Conservation (phyloP, 2,329 filamentous ascomycete genomes). For the Sclerotiophoma versabilis region DNA sequence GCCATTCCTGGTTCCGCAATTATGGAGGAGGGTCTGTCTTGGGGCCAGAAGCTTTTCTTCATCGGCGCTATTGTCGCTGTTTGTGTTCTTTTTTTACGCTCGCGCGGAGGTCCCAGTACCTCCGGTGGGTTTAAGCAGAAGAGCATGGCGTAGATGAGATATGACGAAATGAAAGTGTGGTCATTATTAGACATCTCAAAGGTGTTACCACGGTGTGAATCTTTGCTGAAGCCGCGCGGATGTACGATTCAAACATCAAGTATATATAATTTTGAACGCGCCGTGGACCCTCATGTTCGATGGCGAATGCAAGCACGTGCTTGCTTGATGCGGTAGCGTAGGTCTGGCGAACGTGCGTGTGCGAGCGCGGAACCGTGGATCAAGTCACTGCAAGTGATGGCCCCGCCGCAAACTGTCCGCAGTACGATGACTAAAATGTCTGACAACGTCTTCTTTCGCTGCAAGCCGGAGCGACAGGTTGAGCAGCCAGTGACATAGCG, state of each 20-base stretch:
- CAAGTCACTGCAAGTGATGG: neutral
- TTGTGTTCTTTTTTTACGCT: conserved; percentile 52
- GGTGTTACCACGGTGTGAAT: neutral
- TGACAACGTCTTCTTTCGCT: conserved; percentile 5
- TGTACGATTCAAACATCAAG: neutral
- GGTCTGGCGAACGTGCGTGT: conserved; percentile 15
- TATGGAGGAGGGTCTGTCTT: conserved; percentile 49
- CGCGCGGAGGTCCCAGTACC: conserved; percentile 33
- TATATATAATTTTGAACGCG: neutral
- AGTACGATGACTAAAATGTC: conserved; percentile 2
- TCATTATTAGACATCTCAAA: neutral
- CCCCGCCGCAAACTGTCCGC: conserved; percentile 9
- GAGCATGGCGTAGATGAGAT: conserved; percentile 48
- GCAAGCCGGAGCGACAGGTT: conserved; percentile 6
- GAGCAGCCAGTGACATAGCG: conserved; percentile 21
- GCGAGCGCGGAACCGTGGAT: conserved; percentile 7
- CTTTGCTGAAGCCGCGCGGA: neutral
- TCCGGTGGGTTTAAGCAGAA: conserved; percentile 44
- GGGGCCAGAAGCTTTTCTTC: conserved; percentile 55
- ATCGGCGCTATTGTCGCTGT: conserved; percentile 53
- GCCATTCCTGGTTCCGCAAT: conserved; percentile 21
- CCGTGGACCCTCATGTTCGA: neutral
- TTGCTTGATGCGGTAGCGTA: conserved; percentile 8
- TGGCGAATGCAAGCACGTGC: conserved; percentile 14
- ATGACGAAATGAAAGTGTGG: conserved; percentile 18